Base-by-base conservation (phyloP, 2,329 filamentous ascomycete genomes). In the Aspergillus jensenii region DNA sequence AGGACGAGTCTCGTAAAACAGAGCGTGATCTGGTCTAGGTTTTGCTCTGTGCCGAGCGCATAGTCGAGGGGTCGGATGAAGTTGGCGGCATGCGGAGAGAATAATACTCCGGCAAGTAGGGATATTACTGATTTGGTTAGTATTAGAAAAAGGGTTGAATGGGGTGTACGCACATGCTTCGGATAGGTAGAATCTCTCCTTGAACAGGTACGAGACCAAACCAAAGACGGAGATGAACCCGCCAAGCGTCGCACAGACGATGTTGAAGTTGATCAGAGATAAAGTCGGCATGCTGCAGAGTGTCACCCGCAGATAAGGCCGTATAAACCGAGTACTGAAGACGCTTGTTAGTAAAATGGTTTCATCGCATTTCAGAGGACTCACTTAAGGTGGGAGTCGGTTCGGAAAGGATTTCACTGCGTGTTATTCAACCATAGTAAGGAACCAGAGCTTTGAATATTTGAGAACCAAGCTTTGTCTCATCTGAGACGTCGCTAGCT, bases 161-260 rank as follows among this genome's bases (percentile, higher is more conserved):
- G 25, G 37, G 37, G 25, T 31, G n/a, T 25, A 85, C 89, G 72
- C 79, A 93, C 91, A 79, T 53, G 93, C 90, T 82, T 97, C 93
- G 1, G 91, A 96, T 1, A 97, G 82, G 72, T 96, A 96, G 71
- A 90, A 93, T 58, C 87, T 89, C 77, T 96, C 93, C 71, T 97
- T 96, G 70, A 90, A 82, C 17, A 96, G 82, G 70, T 92, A 96
- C 1, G 91, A 96, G 0, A 97, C 91, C 44, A 97, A 78, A 3
- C 91, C 92, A 69, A 96, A 97, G n/a, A 96, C 65, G 0, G 90
- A 91, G 61, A 97, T 87, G 77, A 96, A 97, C 2, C 90, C 93
- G 14, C 93, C 93, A 12, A 96, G 76, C 7, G 90, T 84, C 53
- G 90, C 88, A 70, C 90, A 87, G 55, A 92, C 84, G 63, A 95